Conservation (phyloP, 2,329 filamentous ascomycete genomes). For the Aspergillus sp. region DNA sequence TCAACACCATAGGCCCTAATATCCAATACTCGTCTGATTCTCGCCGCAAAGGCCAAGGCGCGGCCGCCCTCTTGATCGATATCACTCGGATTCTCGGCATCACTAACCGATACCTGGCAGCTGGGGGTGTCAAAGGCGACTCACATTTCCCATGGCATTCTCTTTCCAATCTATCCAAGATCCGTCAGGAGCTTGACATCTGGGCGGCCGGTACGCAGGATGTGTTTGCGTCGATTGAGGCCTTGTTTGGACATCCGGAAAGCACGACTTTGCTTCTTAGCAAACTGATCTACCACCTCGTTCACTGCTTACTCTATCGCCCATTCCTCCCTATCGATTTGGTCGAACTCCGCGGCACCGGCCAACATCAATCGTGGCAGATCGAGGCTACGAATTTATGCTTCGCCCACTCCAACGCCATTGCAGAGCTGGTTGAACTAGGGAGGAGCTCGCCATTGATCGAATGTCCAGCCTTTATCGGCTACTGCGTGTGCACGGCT, state of each 20-base stretch:
- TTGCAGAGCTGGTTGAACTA: conserved; percentile 75
- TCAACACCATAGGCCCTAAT: conserved; percentile 73
- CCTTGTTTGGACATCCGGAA: conserved; percentile 71
- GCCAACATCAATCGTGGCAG: conserved; percentile 88
- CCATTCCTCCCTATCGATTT: conserved; percentile 83
- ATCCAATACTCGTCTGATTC: conserved; percentile 66
- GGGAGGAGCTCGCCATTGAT: conserved; percentile 69
- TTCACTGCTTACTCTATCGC: conserved; percentile 81
- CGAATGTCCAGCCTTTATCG: conserved; percentile 82
- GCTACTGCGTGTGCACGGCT: conserved; percentile 81
- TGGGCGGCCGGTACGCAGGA: conserved; percentile 81
- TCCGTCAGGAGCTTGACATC: conserved; percentile 75
- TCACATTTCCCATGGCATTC: conserved; percentile 90
- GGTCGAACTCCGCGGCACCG: conserved; percentile 70
- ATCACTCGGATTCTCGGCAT: conserved; percentile 77
- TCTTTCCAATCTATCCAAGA: conserved; percentile 78
- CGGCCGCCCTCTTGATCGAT: conserved; percentile 76
- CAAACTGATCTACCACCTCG: conserved; percentile 81
- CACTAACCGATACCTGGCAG: conserved; percentile 78
- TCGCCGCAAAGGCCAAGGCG: conserved; percentile 68
- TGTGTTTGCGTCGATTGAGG: conserved; percentile 69
- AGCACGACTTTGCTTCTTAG: conserved; percentile 74
- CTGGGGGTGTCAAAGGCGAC: conserved; percentile 81
- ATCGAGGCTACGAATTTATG: conserved; percentile 87
- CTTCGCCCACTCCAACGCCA: conserved; percentile 80